Conservation (phyloP, 2,329 filamentous ascomycete genomes). For the Coniella lustricola region DNA sequence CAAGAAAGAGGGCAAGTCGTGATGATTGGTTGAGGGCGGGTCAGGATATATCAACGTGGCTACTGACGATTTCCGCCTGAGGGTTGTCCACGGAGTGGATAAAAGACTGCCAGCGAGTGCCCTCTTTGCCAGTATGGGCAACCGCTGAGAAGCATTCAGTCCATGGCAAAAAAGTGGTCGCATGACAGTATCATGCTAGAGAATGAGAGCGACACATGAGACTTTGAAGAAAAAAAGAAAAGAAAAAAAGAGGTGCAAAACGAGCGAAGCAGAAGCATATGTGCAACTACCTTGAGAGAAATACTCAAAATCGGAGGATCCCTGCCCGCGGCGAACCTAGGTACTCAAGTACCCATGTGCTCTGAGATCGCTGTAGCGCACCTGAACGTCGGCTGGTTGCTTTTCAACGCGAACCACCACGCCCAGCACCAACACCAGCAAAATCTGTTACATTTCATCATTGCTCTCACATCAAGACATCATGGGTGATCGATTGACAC, state of each 20-base stretch:
- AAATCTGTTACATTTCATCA: background rate
- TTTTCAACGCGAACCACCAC: background rate
- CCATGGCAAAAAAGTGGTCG: slow-evolving; percentile 6
- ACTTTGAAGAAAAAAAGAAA: background rate
- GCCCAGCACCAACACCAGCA: background rate
- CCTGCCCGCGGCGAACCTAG: no score
- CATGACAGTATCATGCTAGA: slow-evolving; percentile 15
- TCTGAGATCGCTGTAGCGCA: background rate
- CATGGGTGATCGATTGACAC: slow-evolving; percentile 73
- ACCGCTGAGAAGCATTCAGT: slow-evolving; percentile 8
- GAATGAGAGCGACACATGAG: no score
- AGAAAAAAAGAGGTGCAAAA: background rate
- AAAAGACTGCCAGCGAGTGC: background rate
- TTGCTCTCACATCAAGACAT: slow-evolving; percentile 29
- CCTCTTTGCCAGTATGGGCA: background rate
- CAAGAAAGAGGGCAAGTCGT: slow-evolving; percentile 58
- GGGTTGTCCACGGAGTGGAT: slow-evolving; percentile 2
- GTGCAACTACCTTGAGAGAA: background rate
- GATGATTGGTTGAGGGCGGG: slow-evolving; percentile 44
- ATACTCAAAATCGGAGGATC: background rate
- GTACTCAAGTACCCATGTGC: background rate
- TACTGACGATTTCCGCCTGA: slow-evolving; percentile 6
- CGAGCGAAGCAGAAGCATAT: background rate
- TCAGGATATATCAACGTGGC: slow-evolving; percentile 36
- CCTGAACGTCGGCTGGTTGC: no score